Evolutionary conservation across 2,329 filamentous ascomycete species (phyloP).

Genomic region (Thielaviopsis euricoi): DNA sequence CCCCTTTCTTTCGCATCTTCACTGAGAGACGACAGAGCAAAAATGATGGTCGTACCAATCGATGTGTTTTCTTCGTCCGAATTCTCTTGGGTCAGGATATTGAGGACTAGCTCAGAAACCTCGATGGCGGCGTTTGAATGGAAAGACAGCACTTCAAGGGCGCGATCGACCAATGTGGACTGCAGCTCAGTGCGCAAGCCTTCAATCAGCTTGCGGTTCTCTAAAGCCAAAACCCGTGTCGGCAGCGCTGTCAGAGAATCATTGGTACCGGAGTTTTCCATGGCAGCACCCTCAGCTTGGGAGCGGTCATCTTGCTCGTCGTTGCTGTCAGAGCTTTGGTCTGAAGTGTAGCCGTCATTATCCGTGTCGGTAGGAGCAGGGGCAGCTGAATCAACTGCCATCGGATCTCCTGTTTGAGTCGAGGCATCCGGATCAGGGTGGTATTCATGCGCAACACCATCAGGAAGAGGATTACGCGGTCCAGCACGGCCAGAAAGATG

Average conservation of each 20-base stretch:
- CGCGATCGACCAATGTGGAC: constrained; percentile 69
- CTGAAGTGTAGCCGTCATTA: constrained; percentile 14
- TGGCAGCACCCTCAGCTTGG: constrained; percentile 8
- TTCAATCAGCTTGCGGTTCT: constrained; percentile 21
- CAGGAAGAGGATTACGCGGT: constrained; percentile 49
- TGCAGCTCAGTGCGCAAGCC: constrained; percentile 56
- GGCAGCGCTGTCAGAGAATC: constrained; percentile 15
- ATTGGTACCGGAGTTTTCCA: constrained; percentile 14
- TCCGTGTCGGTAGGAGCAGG: constrained; percentile 12
- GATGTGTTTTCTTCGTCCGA: constrained; percentile 27
- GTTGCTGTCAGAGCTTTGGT: constrained; percentile 9
- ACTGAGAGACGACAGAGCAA: constrained; percentile 59
- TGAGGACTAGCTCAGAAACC: constrained; percentile 68
- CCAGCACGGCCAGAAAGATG: constrained; percentile 41
- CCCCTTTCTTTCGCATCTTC: constrained; percentile 44
- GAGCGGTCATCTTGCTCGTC: constrained; percentile 12
- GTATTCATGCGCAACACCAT: constrained; percentile 3
- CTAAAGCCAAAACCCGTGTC: not conserved
- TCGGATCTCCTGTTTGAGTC: constrained; percentile 12
- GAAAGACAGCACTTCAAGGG: constrained; percentile 73
- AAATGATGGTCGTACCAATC: constrained; percentile 67
- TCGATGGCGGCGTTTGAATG: constrained; percentile 85
- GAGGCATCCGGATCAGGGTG: constrained; percentile 15
- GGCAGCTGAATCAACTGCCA: constrained; percentile 13
- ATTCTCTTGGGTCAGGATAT: constrained; percentile 46